Evolutionary conservation across 176 grass and related monocot genomes (phyloP).

Genomic region (Aechmea fasciata): DNA sequence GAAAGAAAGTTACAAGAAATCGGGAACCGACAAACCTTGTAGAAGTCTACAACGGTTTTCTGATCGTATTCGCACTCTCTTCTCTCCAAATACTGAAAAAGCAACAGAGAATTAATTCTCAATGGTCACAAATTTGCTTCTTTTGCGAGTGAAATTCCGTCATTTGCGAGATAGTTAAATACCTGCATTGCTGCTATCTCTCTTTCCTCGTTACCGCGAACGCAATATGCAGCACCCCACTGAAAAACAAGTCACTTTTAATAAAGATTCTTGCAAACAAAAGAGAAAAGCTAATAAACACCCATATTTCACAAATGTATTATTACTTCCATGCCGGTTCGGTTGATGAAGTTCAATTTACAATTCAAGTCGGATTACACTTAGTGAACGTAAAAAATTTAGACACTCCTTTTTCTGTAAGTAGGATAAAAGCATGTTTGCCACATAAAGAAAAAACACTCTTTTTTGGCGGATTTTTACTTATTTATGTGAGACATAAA

Average conservation of each 20-base stretch:
- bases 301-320: not conserved
- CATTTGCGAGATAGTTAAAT: not conserved
- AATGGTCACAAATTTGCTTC: not conserved
- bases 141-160: not conserved
- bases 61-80: conserved; percentile 45
- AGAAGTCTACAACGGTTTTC: conserved; percentile 23
- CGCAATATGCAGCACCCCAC: conserved; percentile 40
- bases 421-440: too few relatives aligned
- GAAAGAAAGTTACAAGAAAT: not conserved
- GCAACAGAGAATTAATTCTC: not conserved
- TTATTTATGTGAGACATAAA: too few relatives aligned
- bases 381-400: too few relatives aligned
- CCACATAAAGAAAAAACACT: too few relatives aligned
- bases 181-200: conserved; percentile 33
- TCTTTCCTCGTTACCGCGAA: conserved; percentile 22
- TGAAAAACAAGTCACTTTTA: conserved; percentile 1
- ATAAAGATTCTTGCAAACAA: not conserved
- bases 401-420: too few relatives aligned
- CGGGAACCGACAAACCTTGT: conserved; percentile 17
- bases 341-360: too few relatives aligned
- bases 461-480: too few relatives aligned
- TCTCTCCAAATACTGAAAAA: conserved; percentile 38
- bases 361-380: too few relatives aligned
- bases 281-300: conserved; percentile 8
- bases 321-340: too few relatives aligned